Conservation (phyloP, 306 rosid species). For the Medicago lupulina region DNA sequence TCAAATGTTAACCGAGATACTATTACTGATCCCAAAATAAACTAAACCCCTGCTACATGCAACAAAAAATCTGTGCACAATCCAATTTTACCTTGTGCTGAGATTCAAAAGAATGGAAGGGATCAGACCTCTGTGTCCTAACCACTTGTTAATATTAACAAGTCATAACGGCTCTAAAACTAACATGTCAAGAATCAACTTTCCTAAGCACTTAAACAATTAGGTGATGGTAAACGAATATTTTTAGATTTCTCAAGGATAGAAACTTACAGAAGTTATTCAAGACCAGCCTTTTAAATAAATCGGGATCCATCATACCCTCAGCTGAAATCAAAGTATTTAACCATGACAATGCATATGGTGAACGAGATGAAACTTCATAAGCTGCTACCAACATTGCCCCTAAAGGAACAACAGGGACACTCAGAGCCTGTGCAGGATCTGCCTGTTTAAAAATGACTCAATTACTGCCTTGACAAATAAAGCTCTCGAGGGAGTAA, state of each 20-base stretch:
- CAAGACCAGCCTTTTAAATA: constrained; percentile 78
- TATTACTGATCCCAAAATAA: constrained; percentile 20
- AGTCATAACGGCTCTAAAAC: background rate
- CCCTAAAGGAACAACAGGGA: constrained; percentile 95
- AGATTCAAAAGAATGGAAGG: background rate
- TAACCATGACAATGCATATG: constrained; percentile 85
- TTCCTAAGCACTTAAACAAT: constrained; percentile 19
- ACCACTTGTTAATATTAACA: background rate
- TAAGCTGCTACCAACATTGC: constrained; percentile 83
- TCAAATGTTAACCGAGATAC: background rate
- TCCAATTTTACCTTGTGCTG: background rate
- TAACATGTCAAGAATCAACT: constrained; percentile 30
- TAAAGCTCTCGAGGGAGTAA: constrained; percentile 24
- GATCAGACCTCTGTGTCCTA: background rate
- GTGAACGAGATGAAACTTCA: constrained; percentile 82
- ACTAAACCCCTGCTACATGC: background rate
- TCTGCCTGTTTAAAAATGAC: constrained; percentile 80
- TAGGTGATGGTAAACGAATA: constrained; percentile 5
- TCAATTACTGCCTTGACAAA: constrained; percentile 38
- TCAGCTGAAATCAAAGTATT: constrained; percentile 86
- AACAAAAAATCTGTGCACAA: background rate
- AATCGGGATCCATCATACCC: constrained; percentile 96
- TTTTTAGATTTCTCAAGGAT: constrained; percentile 25
- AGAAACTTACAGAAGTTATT: constrained; percentile 91
- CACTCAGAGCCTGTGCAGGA: constrained; percentile 96